Conservation (phyloP, 192 early-diverging fungal species). For the Coemansia reversa region DNA sequence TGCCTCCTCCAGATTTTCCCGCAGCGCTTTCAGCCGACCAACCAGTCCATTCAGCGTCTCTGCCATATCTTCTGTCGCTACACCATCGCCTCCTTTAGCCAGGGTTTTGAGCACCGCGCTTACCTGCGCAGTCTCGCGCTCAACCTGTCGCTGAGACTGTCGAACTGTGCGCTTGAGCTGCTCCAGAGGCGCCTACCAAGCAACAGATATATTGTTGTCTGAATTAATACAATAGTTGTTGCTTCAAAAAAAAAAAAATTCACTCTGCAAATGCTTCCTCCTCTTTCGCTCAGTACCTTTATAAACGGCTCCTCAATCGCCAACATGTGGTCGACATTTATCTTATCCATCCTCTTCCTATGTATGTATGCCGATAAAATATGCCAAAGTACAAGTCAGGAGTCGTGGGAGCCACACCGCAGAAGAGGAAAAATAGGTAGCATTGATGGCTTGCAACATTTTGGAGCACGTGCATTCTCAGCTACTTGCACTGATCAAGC, state of each 20-base stretch:
- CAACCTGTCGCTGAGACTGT: conserved; percentile 74
- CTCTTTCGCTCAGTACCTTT: conserved; percentile 61
- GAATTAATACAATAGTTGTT: neutral
- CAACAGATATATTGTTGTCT: neutral
- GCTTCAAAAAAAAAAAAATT: neutral
- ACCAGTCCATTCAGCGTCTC: conserved; percentile 65
- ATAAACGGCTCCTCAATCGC: conserved; percentile 92
- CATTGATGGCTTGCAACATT: neutral
- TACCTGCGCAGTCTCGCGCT: conserved; percentile 67
- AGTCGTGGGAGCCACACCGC: neutral
- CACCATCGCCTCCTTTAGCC: conserved; percentile 34
- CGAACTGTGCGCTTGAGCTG: conserved; percentile 75
- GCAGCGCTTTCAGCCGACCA: conserved; percentile 64
- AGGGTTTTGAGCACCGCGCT: conserved; percentile 20
- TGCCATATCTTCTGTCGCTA: conserved; percentile 58
- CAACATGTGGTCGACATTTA: conserved; percentile 77
- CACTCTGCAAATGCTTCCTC: neutral
- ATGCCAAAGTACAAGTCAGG: conserved; percentile 1
- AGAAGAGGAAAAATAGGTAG: neutral
- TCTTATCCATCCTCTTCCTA: conserved; percentile 59
- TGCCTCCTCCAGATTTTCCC: conserved; percentile 78
- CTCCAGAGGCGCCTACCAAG: conserved; percentile 76
- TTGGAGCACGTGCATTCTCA: conserved; percentile 18
- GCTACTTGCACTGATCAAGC: too few species aligned
- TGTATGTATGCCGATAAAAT: neutral